phyloP scores from a whole-genome alignment of 768 basidiomycete genomes.

The Mycena vitilis region DNA sequence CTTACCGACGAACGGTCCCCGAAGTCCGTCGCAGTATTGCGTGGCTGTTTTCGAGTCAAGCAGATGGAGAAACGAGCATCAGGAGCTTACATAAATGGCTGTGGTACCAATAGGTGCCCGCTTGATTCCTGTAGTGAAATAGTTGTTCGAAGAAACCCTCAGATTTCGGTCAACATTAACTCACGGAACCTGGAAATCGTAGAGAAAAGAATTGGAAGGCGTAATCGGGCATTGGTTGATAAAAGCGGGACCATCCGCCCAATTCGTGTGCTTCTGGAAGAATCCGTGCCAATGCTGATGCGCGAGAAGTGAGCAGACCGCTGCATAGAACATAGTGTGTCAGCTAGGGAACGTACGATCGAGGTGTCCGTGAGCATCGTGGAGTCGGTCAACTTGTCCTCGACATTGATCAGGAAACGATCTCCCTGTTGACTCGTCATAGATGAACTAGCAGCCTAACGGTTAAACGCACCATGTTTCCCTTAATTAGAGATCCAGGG shows the following conservation, averaged over 20 bases:
- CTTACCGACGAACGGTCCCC: constrained; percentile 14
- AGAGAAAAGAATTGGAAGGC: constrained; percentile 13
- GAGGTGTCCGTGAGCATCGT: constrained; percentile 52
- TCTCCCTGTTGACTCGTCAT: constrained; percentile 34
- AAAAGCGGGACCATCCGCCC: constrained; percentile 42
- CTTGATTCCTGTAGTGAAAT: not conserved
- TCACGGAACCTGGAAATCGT: constrained; percentile 15
- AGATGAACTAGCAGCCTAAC: not conserved
- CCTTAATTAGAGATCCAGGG: constrained; percentile 35
- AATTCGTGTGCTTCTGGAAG: constrained; percentile 39
- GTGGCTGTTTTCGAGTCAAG: not conserved
- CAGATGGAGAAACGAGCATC: not conserved
- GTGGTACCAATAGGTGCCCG: constrained; percentile 26
- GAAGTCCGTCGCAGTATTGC: constrained; percentile 17
- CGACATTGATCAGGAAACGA: constrained; percentile 50
- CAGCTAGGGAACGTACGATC: constrained; percentile 44
- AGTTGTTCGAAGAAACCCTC: not conserved
- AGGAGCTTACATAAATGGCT: constrained; percentile 13
- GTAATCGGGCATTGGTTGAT: constrained; percentile 32
- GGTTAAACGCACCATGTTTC: constrained; percentile 24
- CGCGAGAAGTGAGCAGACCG: too few species aligned
- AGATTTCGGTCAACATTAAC: not conserved
- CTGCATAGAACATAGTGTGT: not conserved
- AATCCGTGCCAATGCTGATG: constrained; percentile 42
- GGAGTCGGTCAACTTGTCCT: constrained; percentile 51